Evolutionary conservation across 2,329 filamentous ascomycete genomes (phyloP).

Genomic region (Cordyceps militaris): DNA sequence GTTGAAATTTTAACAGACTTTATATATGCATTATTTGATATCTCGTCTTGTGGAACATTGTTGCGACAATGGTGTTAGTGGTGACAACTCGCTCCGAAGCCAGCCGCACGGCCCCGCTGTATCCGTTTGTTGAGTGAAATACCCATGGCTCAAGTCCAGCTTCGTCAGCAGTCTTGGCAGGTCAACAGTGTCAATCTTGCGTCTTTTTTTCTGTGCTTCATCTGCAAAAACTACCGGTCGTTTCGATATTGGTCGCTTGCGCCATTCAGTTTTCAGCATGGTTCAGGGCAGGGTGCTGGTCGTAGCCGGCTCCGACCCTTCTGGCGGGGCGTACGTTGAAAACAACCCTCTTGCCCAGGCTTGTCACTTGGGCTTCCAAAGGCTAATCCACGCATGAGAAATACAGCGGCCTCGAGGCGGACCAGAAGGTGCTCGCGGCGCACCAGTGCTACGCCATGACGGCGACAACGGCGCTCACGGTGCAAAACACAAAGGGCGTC

Average conservation of each 20-base stretch:
- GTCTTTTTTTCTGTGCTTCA: not conserved
- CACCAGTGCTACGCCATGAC: constrained; percentile 96
- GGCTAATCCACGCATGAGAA: not conserved
- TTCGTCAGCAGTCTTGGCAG: not conserved
- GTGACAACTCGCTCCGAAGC: not conserved
- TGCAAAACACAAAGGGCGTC: constrained; percentile 86
- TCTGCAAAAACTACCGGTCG: not conserved
- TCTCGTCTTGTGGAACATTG: not conserved
- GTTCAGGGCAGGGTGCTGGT: constrained; percentile 56
- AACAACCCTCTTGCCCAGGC: not conserved
- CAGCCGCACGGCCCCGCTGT: not conserved
- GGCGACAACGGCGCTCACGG: constrained; percentile 90
- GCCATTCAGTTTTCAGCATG: constrained; percentile 24
- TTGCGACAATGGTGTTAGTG: not conserved
- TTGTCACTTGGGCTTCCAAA: not conserved
- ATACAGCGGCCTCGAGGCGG: constrained; percentile 79
- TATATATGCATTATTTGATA: not conserved
- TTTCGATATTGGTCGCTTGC: not conserved
- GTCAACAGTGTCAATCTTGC: not conserved
- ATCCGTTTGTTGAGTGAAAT: constrained; percentile 8
- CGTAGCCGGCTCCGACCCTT: constrained; percentile 85
- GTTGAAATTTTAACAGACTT: not conserved
- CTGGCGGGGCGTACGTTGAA: constrained; percentile 67
- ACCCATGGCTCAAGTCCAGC: not conserved
- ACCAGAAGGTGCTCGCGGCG: constrained; percentile 88